Evolutionary conservation across 441 rosid species (phyloP).

Genomic region (Pelargonium australe): DNA sequence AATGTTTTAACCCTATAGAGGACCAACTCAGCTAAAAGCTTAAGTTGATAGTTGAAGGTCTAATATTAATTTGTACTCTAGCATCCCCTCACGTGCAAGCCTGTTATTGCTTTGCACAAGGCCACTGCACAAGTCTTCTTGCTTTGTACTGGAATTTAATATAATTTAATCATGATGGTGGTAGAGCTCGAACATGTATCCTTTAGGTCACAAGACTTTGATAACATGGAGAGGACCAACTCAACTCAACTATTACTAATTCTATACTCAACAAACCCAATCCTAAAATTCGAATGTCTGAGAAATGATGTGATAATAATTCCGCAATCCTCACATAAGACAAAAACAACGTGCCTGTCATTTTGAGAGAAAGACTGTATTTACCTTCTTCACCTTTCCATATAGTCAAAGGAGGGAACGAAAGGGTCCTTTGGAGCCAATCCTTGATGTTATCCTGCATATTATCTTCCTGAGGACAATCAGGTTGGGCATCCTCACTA

Average conservation of each 20-base stretch:
- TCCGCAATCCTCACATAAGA: background rate
- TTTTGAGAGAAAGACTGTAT: background rate
- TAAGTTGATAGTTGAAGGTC: too few species aligned
- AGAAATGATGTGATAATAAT: background rate
- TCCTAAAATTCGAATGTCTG: background rate
- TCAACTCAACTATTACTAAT: too few species aligned
- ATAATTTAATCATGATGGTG: too few species aligned
- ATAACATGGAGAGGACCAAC: too few species aligned
- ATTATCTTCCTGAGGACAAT: constrained; percentile 28
- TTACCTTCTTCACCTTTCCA: constrained; percentile 67
- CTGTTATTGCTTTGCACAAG: too few species aligned
- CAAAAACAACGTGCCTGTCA: background rate
- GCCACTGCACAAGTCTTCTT: too few species aligned
- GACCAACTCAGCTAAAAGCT: too few species aligned
- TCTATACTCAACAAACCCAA: background rate
- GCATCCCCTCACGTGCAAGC: too few species aligned
- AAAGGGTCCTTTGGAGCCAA: constrained; percentile 67
- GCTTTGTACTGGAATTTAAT: too few species aligned
- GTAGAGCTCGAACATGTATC: too few species aligned
- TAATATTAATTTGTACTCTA: too few species aligned
- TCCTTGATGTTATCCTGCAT: constrained; percentile 44
- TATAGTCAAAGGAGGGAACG: constrained; percentile 61
- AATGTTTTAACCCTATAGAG: background rate
- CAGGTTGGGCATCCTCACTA: constrained; percentile 24
- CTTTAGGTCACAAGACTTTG: too few species aligned